phyloP scores from a whole-genome alignment of 1,284 basidiomycete species.

The Boletus smithii region DNA sequence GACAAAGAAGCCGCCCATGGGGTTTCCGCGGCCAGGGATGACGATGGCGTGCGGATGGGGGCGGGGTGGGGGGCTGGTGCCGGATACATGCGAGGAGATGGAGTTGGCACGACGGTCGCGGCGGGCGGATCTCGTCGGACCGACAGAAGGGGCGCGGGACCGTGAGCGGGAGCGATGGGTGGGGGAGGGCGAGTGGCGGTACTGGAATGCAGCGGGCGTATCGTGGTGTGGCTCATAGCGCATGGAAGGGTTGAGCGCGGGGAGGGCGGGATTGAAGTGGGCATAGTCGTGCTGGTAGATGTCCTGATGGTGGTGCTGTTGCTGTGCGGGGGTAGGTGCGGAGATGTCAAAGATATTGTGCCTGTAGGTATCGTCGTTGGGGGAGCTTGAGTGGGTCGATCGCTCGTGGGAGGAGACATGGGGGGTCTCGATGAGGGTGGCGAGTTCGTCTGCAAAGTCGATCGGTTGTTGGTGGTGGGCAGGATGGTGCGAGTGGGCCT shows the following conservation, averaged over 20 bases:
- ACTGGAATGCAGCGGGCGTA: conserved; percentile 32
- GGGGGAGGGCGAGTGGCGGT: conserved; percentile 34
- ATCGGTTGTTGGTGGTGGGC: conserved; percentile 29
- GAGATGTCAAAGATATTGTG: conserved; percentile 75
- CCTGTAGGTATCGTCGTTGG: conserved; percentile 41
- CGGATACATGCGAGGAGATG: conserved; percentile 48
- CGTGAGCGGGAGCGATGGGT: conserved; percentile 45
- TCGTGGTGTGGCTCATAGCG: conserved; percentile 52
- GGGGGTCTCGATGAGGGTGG: conserved; percentile 47
- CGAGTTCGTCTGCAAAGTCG: conserved; percentile 65
- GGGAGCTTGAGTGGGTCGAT: conserved; percentile 31
- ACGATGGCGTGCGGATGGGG: conserved; percentile 52
- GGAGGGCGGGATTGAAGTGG: conserved; percentile 58
- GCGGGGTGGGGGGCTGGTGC: conserved; percentile 44
- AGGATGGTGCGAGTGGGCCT: conserved; percentile 16
- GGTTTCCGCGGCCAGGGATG: conserved; percentile 44
- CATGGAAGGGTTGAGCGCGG: conserved; percentile 57
- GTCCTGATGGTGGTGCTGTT: conserved; percentile 22
- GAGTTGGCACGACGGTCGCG: conserved; percentile 48
- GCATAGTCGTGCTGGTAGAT: conserved; percentile 28
- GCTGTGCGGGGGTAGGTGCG: conserved; percentile 36
- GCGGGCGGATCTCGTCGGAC: conserved; percentile 47
- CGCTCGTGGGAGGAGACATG: conserved; percentile 41
- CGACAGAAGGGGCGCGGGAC: conserved; percentile 43
- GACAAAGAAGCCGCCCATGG: conserved; percentile 36